These are phyloP conservation scores for Delphinella strobiligena DNA, from an alignment of 2,329 filamentous ascomycete species.

Conservation along the genomic window DNA sequence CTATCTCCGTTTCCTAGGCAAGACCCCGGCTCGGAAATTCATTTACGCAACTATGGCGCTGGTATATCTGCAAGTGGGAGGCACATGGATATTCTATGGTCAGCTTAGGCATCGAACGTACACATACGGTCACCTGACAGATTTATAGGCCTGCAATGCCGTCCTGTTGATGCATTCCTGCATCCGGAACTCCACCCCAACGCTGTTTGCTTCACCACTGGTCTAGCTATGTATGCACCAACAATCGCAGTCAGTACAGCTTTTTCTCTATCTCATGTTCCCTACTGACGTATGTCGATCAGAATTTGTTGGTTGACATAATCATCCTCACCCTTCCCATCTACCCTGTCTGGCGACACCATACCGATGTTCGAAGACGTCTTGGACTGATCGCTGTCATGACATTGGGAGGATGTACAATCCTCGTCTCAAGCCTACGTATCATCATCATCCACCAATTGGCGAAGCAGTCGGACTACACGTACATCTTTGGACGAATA, in stretches of 20 bases:
- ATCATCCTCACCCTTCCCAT: background rate
- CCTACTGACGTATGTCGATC: background rate
- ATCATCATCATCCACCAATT: background rate
- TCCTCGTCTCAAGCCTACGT: constrained; percentile 1
- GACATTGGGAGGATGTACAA: background rate
- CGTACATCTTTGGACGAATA: background rate
- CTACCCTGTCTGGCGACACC: background rate
- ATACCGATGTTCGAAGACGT: background rate
- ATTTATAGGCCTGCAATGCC: too few species aligned
- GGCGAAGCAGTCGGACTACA: background rate
- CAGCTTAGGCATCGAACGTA: too few species aligned
- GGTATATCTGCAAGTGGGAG: background rate
- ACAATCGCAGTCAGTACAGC: background rate
- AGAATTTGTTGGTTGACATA: background rate
- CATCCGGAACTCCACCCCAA: background rate
- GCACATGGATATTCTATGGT: background rate
- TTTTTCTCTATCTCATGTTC: background rate
- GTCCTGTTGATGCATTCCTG: background rate
- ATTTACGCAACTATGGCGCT: background rate
- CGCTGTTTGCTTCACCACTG: background rate
- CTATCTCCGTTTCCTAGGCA: background rate
- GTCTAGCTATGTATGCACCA: background rate
- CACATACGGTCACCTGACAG: too few species aligned
- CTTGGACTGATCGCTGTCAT: background rate
- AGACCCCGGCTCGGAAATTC: background rate